Evolutionary conservation across 306 rosid species (phyloP), one percentile per base, ranked within the genome.

Genomic region (Clitoria ternatea): DNA sequence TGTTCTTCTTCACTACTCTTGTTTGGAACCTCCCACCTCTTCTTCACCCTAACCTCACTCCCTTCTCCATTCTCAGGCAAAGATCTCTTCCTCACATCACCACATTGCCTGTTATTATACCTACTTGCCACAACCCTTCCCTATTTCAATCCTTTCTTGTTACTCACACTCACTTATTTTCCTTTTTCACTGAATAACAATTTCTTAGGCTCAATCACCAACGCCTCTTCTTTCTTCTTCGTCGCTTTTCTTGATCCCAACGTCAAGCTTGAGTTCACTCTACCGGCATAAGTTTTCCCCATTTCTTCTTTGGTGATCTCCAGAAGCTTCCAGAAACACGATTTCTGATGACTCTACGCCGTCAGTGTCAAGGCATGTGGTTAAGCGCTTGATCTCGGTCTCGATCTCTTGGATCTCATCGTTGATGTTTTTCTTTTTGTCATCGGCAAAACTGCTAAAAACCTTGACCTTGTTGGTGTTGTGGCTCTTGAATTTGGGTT

Each of bases 41-140:
- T 75, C 79, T 65, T 75, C 36, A 52, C 60, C 50, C 66, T 75
- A 35, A 65, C 4, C 13, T 75, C 73, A 42, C 65, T 60, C 63
- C 63, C 57, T 59, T 81, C 56, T n/a, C n/a, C n/a, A n/a, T n/a
- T n/a, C 57, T 89, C 95, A 2, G 95, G 90, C 73, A 81, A 77
- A 2, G 96, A 87, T 70, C 96, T 81, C 67, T 94, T 94, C 81
- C 89, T 63, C 1, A 72, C 89, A 36, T 87, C 97, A 70, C 27
- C 43, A 7, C 30, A n/a, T n/a, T n/a, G n/a, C n/a, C n/a, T 69
- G 5, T 6, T 84, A 55, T 95, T 87, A 60, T 95, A 95, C 78
- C 99, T 74, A 75, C 99, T 95, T 2, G 96, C 85, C 64, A 95
- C 86, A 4, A 91, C 82, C 57, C 99, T 82, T 45, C 99, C 99